A percentile compares a stretch with the other conserved stretches of the same genome.
phyloP scores from a whole-genome alignment of 2,329 filamentous ascomycete species.

The Metarhizium sp. region DNA sequence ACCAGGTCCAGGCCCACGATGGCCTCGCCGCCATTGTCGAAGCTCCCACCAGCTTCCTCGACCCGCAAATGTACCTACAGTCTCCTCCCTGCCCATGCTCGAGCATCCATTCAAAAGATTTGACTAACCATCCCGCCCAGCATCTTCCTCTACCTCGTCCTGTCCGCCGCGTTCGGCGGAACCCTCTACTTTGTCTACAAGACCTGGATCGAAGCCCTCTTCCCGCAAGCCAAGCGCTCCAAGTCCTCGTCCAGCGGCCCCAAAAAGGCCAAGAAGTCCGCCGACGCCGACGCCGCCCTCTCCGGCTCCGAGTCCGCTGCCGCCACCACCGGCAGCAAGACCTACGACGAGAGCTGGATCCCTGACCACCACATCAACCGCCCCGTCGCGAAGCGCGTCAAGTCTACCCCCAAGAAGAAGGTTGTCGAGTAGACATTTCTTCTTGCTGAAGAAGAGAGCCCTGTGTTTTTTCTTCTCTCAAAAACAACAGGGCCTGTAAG shows the following conservation, averaged over 20 bases:
- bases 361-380: slow-evolving; percentile 82
- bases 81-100: neutral
- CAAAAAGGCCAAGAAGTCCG: slow-evolving; percentile 56
- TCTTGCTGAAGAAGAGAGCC: neutral
- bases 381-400: slow-evolving; percentile 61
- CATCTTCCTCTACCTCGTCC: slow-evolving; percentile 95
- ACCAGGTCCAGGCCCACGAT: slow-evolving; percentile 73
- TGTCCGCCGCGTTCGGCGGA: slow-evolving; percentile 66
- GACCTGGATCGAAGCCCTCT: slow-evolving; percentile 93
- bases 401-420: slow-evolving; percentile 45
- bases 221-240: slow-evolving; percentile 77
- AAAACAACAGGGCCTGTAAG: no score
- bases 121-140: slow-evolving; percentile 34
- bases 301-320: slow-evolving; percentile 63
- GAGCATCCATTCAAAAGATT: neutral
- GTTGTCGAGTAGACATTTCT: slow-evolving; percentile 16
- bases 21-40: slow-evolving; percentile 81
- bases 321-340: slow-evolving; percentile 58
- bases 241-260: slow-evolving; percentile 29
- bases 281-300: slow-evolving; percentile 50
- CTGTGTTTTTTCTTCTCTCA: neutral
- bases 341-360: slow-evolving; percentile 91
- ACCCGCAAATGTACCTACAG: slow-evolving; percentile 73
- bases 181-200: slow-evolving; percentile 95
- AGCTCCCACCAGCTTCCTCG: slow-evolving; percentile 81